Evolutionary conservation across 495 filamentous ascomycete species (phyloP), one percentile per base, ranked within the genome.

Genomic region (Immersiella caudata): DNA sequence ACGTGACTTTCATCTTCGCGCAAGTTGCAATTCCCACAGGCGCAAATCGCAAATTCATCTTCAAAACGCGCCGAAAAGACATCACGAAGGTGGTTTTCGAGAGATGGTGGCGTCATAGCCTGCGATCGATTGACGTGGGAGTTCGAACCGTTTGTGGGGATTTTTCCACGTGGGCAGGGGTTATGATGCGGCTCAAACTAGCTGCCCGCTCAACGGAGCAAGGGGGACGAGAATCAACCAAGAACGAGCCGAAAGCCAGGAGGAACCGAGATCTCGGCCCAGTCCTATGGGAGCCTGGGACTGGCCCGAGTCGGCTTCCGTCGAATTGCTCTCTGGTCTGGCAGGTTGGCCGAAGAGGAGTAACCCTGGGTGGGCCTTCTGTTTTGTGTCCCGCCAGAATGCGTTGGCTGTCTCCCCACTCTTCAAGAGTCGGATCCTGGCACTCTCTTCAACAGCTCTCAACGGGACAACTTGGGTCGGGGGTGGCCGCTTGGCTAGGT

Each of bases 101-200:
- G 56, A 49, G 51, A 55, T 54, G 58, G 69, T 76, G 74, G 64
- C 74, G 74, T 76, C 74, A 76, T 75, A 70, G 46, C 20, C 36
- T 27, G 7, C 33, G 52, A 56, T 60, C 27, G 51, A 57, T 52
- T 50, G 69, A 60, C 56, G 64, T 68, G 64, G 18, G 25, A 35
- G 68, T 62, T 68, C 59, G 26, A n/a, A 40, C 58, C 62, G 51
- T 61, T 26, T 73, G 73, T 71, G 74, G 69, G 65, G 73, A 71
- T 67, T 50, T 64, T 66, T 52, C 55, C 71, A 73, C 70, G 68
- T 72, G 72, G 69, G 51, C 60, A 27, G 67, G n/a, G 6, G 35
- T 25, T 35, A 12, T 5, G 68, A 70, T 75, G 73, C 73, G 73
- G 74, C 72, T 74, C 74, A 68, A 73, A 40, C 14, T 40, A 18